Evolutionary conservation across 2,329 filamentous ascomycete species (phyloP), one percentile per base, ranked within the genome.

Genomic region (Fusarium sp.): DNA sequence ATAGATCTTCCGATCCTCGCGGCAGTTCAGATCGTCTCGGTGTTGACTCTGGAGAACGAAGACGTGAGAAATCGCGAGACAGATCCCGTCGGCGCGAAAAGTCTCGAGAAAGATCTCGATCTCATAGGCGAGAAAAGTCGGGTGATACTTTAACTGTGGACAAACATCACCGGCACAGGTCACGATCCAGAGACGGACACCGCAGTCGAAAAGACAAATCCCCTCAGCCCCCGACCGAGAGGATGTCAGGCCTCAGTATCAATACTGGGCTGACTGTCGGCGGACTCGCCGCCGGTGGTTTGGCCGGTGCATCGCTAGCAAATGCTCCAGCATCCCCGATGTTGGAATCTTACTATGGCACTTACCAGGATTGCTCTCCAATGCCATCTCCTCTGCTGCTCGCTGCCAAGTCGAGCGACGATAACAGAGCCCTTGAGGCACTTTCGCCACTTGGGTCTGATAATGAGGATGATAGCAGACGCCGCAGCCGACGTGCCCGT

Each of bases 311-410:
- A 52, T 84, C 87, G 14, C 78, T 89, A 3, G 82, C 86, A 4
- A 82, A 83, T 24, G 86, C 93, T 3, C 93, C 94, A 0, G 89
- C 89, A 2, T 97, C 94, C 67, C 96, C 95, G 1, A 84, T 98
- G 52, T 88, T 97, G 3, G 95, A 98, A 81, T 91, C 96, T 1
- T 98, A 98, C 80, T 92, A 91, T 67, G 95, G 95, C 41, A 97
- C 94, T 1, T 98, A 97, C 75, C 95, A 98, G 80, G 93, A 93
- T 61, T 92, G 97, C 74, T 97, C 94, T 0, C 94, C 95, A 0
- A 97, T 98, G 93, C 94, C 94, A 0, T 94, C 94, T 1, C 93
- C 94, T 1, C 83, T 94, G 25, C 84, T 90, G 74, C 76, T 89
- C 6, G 79, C 88, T 4, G 81, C 83, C 2, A 76, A 83, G 20